A percentile compares a stretch with the other conserved stretches of the same genome.
Evolutionary conservation across 1,284 basidiomycete genomes (phyloP).

Genomic region (Taiwanofungus camphoratus): DNA sequence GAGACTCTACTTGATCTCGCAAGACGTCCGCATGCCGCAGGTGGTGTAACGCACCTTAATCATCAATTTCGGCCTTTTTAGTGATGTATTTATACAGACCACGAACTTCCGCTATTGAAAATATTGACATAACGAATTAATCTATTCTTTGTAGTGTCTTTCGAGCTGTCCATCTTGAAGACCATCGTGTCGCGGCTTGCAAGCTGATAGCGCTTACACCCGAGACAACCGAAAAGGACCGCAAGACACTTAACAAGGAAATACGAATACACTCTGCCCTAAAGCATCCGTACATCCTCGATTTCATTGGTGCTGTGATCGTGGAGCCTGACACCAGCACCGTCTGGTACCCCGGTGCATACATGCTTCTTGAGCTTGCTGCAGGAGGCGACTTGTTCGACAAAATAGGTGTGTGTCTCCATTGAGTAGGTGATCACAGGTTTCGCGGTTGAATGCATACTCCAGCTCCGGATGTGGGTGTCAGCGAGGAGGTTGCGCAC

Average conservation of each 20-base stretch:
- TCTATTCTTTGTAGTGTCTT: constrained; percentile 60
- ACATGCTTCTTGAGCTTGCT: constrained; percentile 91
- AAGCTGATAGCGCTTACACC: constrained; percentile 70
- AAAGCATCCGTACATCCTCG: constrained; percentile 80
- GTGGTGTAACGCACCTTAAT: too few relatives aligned
- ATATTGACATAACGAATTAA: background rate
- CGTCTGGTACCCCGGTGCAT: constrained; percentile 72
- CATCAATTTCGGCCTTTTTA: background rate
- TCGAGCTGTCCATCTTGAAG: constrained; percentile 67
- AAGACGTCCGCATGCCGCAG: too few relatives aligned
- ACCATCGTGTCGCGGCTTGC: constrained; percentile 73
- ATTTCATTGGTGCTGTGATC: constrained; percentile 75
- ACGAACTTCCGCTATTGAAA: background rate
- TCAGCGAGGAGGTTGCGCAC: constrained; percentile 86
- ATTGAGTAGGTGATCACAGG: background rate
- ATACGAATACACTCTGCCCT: constrained; percentile 86
- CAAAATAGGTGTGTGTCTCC: constrained; percentile 72
- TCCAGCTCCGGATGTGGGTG: constrained; percentile 80
- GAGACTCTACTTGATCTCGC: too few relatives aligned
- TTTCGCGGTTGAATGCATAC: background rate
- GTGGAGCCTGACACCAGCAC: constrained; percentile 63
- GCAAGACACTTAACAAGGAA: constrained; percentile 88
- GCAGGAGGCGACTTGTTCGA: constrained; percentile 96
- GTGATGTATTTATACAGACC: background rate
- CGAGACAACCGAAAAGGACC: constrained; percentile 53